phyloP scores from a whole-genome alignment of 2,329 filamentous ascomycete genomes.

The Penicillium sp. region DNA sequence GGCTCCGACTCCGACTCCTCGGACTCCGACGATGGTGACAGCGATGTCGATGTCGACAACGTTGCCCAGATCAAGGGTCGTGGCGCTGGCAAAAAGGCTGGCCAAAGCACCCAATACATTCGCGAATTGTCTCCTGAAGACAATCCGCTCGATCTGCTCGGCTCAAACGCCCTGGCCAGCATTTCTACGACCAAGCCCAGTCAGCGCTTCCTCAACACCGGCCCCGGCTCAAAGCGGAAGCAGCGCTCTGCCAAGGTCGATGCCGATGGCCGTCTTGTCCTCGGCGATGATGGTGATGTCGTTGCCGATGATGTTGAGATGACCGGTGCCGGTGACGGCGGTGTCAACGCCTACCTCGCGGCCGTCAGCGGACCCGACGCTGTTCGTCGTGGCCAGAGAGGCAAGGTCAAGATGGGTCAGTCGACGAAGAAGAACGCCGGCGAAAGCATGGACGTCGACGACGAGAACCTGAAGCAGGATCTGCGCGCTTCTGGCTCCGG shows the following conservation, averaged over 20 bases:
- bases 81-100: constrained; percentile 42
- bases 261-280: constrained; percentile 46
- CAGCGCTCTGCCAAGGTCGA: constrained; percentile 45
- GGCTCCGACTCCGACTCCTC: constrained; percentile 64
- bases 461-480: constrained; percentile 27
- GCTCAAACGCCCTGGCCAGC: constrained; percentile 82
- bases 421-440: constrained; percentile 38
- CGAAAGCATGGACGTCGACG: constrained; percentile 47
- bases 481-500: constrained; percentile 20
- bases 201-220: constrained; percentile 44
- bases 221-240: constrained; percentile 39
- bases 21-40: constrained; percentile 61
- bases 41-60: constrained; percentile 44
- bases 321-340: constrained; percentile 29
- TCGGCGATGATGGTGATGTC: constrained; percentile 36
- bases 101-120: constrained; percentile 70
- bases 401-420: constrained; percentile 60
- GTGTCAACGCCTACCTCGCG: constrained; percentile 61
- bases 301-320: constrained; percentile 38
- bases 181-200: constrained; percentile 86
- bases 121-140: constrained; percentile 77
- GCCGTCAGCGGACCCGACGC: constrained; percentile 61
- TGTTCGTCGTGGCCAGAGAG: constrained; percentile 57
- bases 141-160: constrained; percentile 90
- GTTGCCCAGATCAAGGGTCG: constrained; percentile 37